phyloP scores from a whole-genome alignment of 176 grass and related monocot species.

The Carex littledalei region DNA sequence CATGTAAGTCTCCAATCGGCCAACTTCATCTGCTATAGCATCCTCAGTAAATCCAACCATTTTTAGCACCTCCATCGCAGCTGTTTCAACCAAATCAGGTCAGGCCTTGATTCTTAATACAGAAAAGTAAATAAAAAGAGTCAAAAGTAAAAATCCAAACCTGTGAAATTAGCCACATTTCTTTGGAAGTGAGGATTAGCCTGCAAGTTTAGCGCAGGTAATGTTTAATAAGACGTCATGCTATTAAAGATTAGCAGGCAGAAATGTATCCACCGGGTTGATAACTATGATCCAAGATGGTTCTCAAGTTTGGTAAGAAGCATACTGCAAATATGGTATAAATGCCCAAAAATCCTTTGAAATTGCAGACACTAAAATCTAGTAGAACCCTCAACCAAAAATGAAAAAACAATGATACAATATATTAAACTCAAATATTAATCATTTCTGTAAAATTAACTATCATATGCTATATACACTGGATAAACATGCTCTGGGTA shows the following conservation, averaged over 20 bases:
- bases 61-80: slow-evolving; percentile 83
- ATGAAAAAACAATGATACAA: not conserved
- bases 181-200: slow-evolving; percentile 83
- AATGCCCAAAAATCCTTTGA: not conserved
- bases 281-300: not conserved
- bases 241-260: not conserved
- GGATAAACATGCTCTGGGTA: not conserved
- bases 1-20: slow-evolving; percentile 55
- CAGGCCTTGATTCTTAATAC: not conserved
- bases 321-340: not conserved
- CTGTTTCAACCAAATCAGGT: slow-evolving; percentile 28
- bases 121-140: not conserved
- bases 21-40: slow-evolving; percentile 53
- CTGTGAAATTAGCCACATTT: slow-evolving; percentile 63
- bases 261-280: not conserved
- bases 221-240: not conserved
- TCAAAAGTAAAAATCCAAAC: slow-evolving; percentile 14
- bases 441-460: not conserved
- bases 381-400: not conserved
- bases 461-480: not conserved
- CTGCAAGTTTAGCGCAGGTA: slow-evolving; percentile 22
- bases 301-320: not conserved
- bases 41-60: slow-evolving; percentile 87
- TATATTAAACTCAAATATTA: not conserved
- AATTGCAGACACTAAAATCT: not conserved